Conservation (phyloP, 495 filamentous ascomycete genomes). For the Xylaria castorea region DNA sequence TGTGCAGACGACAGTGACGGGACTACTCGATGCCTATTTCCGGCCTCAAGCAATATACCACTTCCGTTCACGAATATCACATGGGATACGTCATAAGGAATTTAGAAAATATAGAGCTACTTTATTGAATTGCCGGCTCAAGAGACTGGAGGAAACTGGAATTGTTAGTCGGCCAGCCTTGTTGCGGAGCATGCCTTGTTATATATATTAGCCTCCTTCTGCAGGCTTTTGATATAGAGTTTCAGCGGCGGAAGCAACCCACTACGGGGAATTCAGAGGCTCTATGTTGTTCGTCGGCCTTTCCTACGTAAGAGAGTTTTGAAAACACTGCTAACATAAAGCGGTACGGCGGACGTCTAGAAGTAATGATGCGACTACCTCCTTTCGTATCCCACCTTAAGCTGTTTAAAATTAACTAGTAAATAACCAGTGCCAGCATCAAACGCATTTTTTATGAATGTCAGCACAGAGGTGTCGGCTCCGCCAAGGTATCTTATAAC, state of each 20-base stretch:
- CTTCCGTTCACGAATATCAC: neutral
- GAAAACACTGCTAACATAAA: neutral
- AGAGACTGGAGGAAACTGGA: neutral
- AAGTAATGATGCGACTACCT: neutral
- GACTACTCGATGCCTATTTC: slow-evolving; percentile 1
- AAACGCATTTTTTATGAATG: too few relatives aligned
- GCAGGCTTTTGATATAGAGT: neutral
- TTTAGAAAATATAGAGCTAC: neutral
- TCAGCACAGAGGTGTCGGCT: too few relatives aligned
- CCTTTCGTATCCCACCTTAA: neutral
- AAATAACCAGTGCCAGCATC: neutral
- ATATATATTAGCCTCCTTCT: neutral
- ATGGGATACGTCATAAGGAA: neutral
- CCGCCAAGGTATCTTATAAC: too few relatives aligned
- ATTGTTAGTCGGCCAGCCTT: neutral
- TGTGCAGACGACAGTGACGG: neutral
- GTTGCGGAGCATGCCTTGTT: neutral
- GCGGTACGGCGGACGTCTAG: neutral
- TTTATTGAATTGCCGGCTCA: neutral
- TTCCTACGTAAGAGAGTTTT: neutral
- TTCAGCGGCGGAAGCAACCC: too few relatives aligned
- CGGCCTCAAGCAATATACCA: neutral
- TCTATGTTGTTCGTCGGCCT: neutral
- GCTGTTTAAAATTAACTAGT: too few relatives aligned
- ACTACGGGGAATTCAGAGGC: neutral